Conservation (phyloP, 371 early-diverging fungal species). For the Mortierella sp. region DNA sequence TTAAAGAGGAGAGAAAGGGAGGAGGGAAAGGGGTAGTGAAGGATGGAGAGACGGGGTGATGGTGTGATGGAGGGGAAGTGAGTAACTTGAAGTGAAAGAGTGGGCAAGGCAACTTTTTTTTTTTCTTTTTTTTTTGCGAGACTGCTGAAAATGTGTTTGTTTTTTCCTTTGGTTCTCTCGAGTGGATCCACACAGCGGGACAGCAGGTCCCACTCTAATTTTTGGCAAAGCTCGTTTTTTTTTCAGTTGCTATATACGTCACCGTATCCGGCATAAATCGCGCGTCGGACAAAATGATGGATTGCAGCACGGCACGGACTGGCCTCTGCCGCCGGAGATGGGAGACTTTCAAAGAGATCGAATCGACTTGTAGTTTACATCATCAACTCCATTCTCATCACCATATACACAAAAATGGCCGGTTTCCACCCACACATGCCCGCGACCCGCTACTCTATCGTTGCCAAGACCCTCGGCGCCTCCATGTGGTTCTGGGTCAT, state of each 20-base stretch:
- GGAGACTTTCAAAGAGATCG: not conserved
- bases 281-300: conserved; percentile 5
- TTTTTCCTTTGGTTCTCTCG: not conserved
- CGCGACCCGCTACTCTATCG: conserved; percentile 43
- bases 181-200: not conserved
- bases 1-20: not conserved
- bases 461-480: conserved; percentile 70
- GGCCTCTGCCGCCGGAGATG: not conserved
- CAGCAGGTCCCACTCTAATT: not conserved
- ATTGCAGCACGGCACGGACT: not conserved
- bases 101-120: conserved; percentile 15
- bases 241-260: not conserved
- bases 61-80: not conserved
- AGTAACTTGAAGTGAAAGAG: conserved; percentile 6
- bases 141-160: conserved; percentile 1
- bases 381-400: not conserved
- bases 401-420: conserved; percentile 34
- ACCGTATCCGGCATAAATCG: not conserved
- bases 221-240: not conserved
- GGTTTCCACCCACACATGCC: conserved; percentile 59
- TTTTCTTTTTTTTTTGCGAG: conserved; percentile 14
- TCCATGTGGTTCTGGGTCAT: conserved; percentile 92
- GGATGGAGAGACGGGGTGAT: not conserved
- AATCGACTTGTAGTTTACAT: not conserved
- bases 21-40: not conserved